Percentiles rank a stretch among this genome's conserved stretches.
phyloP scores from a whole-genome alignment of 2,329 filamentous ascomycete species.

The Cladorrhinum sp. region DNA sequence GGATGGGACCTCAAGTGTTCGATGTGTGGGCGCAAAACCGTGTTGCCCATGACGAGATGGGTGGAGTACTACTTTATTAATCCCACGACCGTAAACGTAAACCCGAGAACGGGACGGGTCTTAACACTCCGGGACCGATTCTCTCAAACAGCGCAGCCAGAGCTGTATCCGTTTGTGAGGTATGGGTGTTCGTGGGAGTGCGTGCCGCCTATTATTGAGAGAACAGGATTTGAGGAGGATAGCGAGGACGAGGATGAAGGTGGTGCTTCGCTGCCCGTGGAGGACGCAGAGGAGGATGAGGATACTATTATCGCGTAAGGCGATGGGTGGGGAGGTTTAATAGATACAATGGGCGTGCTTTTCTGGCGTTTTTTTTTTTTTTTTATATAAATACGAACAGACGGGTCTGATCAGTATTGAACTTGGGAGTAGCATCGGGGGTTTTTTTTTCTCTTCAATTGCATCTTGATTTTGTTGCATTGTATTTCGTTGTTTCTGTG shows the following conservation, averaged over 20 bases:
- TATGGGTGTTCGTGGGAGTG: slow-evolving; percentile 52
- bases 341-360: not conserved
- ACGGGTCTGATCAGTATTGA: not conserved
- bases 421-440: not conserved
- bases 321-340: not conserved
- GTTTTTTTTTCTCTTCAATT: not conserved
- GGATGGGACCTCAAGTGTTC: slow-evolving; percentile 51
- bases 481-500: too few species aligned
- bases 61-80: slow-evolving; percentile 43
- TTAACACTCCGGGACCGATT: slow-evolving; percentile 29
- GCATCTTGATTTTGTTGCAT: too few species aligned
- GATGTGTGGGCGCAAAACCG: slow-evolving; percentile 46
- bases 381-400: not conserved
- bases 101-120: slow-evolving; percentile 24
- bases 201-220: slow-evolving; percentile 32
- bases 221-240: not conserved
- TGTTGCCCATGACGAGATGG: slow-evolving; percentile 56
- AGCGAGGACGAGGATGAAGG: not conserved
- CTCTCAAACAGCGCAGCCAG: not conserved
- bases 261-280: not conserved
- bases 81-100: slow-evolving; percentile 12
- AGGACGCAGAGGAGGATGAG: not conserved
- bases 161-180: slow-evolving; percentile 40
- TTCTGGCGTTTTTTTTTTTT: not conserved
- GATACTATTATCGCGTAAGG: slow-evolving; percentile 1